phyloP scores from a whole-genome alignment of 345 rosid genomes.

The Pugionium dolabratum region DNA sequence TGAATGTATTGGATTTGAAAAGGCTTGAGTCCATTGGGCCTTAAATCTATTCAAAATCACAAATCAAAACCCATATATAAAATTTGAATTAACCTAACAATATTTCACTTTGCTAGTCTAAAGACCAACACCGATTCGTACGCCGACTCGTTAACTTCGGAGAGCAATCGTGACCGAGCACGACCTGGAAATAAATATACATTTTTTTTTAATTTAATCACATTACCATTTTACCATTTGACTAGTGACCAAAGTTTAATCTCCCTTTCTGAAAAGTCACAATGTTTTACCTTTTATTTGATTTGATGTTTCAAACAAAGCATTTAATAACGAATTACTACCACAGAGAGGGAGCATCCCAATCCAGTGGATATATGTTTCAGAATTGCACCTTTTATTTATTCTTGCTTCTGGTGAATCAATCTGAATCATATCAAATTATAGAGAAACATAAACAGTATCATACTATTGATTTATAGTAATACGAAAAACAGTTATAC shows the following conservation, averaged over 20 bases:
- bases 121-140: conserved; percentile 14
- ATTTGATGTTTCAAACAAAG: neutral
- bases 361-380: conserved; percentile 14
- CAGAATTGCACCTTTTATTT: neutral
- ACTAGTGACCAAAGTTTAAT: conserved; percentile 19
- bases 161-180: conserved; percentile 31
- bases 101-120: neutral
- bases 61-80: conserved; percentile 20
- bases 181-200: conserved; percentile 29
- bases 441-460: conserved; percentile 12
- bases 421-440: conserved; percentile 17
- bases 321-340: conserved; percentile 18
- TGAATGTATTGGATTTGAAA: neutral
- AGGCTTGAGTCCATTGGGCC: conserved; percentile 4
- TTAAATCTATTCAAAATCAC: neutral
- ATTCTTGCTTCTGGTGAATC: conserved; percentile 9
- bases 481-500: neutral
- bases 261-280: conserved; percentile 27
- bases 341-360: conserved; percentile 3
- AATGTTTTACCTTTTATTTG: conserved; percentile 6
- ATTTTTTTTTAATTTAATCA: conserved; percentile 18
- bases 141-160: conserved; percentile 31
- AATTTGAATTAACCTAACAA: neutral
- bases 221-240: conserved; percentile 28
- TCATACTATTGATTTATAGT: conserved; percentile 6